These are phyloP conservation scores for Polyporus tsugae DNA, from an alignment of 1,284 basidiomycete species.

Conservation along the genomic window DNA sequence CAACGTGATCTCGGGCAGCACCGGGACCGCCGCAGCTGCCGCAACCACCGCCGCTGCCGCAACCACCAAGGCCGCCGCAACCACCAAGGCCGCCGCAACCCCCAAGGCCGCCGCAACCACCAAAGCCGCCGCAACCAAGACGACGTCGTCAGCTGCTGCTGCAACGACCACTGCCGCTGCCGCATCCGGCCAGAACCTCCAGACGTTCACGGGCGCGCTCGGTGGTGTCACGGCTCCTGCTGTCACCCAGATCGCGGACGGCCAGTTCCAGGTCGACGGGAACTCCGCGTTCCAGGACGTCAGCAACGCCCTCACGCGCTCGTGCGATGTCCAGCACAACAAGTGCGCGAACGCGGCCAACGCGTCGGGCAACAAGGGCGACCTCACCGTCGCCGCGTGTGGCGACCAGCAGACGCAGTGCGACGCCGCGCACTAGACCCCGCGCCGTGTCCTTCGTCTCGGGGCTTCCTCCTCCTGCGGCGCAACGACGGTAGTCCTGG, in stretches of 20 bases:
- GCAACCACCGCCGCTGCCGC: slow-evolving; percentile 41
- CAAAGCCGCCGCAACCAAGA: slow-evolving; percentile 30
- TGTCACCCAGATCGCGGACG: slow-evolving; percentile 54
- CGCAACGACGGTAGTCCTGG: slow-evolving; percentile 14
- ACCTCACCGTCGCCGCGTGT: slow-evolving; percentile 58
- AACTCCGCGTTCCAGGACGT: slow-evolving; percentile 60
- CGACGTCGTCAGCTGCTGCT: slow-evolving; percentile 19
- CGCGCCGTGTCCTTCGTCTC: too few relatives aligned
- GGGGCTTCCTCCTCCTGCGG: slow-evolving; percentile 16
- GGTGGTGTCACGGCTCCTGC: slow-evolving; percentile 55
- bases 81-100: slow-evolving; percentile 34
- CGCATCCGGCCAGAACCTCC: slow-evolving; percentile 52
- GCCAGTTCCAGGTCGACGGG: slow-evolving; percentile 54
- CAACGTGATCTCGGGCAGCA: slow-evolving; percentile 38
- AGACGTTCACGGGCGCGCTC: slow-evolving; percentile 63
- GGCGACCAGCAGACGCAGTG: slow-evolving; percentile 58
- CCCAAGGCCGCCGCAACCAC: slow-evolving; percentile 30
- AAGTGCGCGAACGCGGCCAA: slow-evolving; percentile 49
- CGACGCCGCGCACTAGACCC: slow-evolving; percentile 40
- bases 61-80: slow-evolving; percentile 33
- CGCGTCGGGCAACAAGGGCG: slow-evolving; percentile 45
- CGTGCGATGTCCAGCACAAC: slow-evolving; percentile 70
- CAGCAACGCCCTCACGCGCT: slow-evolving; percentile 59
- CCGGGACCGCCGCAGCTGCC: background rate
- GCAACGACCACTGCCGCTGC: slow-evolving; percentile 35